A percentile compares a stretch with the other conserved stretches of the same genome.
These are phyloP conservation scores for Cytospora mali DNA, from an alignment of 2,329 filamentous ascomycete genomes.

Conservation along the genomic window DNA sequence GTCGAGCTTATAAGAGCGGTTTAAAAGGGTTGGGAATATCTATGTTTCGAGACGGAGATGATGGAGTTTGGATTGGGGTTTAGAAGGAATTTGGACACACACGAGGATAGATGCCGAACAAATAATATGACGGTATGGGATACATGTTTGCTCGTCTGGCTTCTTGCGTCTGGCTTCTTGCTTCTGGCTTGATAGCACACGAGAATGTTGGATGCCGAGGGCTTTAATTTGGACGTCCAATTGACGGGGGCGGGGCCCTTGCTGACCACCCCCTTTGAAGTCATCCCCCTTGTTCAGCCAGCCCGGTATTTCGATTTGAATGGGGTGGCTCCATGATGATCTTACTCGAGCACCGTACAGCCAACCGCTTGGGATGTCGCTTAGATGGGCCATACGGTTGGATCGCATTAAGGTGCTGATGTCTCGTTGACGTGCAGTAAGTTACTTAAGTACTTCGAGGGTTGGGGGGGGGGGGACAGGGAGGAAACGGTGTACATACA, in stretches of 20 bases:
- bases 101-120: neutral
- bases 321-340: neutral
- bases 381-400: neutral
- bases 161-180: no score
- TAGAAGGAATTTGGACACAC: neutral
- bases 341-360: neutral
- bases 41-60: neutral
- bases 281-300: neutral
- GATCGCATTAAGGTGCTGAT: slow-evolving; percentile 3
- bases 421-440: slow-evolving; percentile 19
- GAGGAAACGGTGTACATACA: no score
- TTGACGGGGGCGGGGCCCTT: neutral
- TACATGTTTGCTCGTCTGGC: neutral
- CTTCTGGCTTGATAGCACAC: neutral
- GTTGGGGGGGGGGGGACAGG: no score
- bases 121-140: neutral
- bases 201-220: slow-evolving; percentile 3
- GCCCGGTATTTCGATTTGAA: slow-evolving; percentile 9
- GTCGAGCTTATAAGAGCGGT: slow-evolving; percentile 6
- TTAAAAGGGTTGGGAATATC: neutral
- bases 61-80: neutral
- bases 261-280: slow-evolving; percentile 10
- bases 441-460: neutral
- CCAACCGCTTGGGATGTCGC: slow-evolving; percentile 1
- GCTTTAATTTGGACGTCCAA: neutral